phyloP scores from a whole-genome alignment of 768 basidiomycete genomes.

The Mycena vulgaris region DNA sequence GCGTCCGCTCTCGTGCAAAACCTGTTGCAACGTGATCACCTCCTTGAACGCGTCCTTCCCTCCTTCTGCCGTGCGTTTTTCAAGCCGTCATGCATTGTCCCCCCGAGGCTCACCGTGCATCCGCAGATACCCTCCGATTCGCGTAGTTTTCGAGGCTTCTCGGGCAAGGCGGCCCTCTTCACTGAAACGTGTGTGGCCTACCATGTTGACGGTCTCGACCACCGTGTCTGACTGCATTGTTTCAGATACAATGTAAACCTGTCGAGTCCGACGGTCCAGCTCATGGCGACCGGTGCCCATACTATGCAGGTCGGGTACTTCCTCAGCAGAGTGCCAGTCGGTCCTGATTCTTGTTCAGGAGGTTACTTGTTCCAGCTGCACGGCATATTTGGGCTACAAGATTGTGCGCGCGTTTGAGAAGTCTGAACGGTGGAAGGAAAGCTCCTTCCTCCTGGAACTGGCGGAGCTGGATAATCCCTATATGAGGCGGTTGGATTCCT shows the following conservation, averaged over 20 bases:
- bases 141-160: constrained; percentile 68
- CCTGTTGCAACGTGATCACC: constrained; percentile 63
- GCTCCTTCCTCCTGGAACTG: constrained; percentile 71
- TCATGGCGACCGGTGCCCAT: constrained; percentile 77
- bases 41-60: constrained; percentile 61
- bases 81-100: not conserved
- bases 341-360: constrained; percentile 49
- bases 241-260: constrained; percentile 64
- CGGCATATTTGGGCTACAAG: constrained; percentile 73
- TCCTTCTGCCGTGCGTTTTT: constrained; percentile 54
- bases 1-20: constrained; percentile 60
- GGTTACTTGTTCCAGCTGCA: constrained; percentile 60
- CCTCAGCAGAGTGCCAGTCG: not conserved
- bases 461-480: constrained; percentile 54
- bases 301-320: constrained; percentile 38
- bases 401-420: constrained; percentile 70
- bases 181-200: constrained; percentile 62
- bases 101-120: constrained; percentile 10
- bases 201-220: not conserved
- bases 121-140: constrained; percentile 60
- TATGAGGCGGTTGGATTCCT: constrained; percentile 7
- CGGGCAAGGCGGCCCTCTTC: constrained; percentile 73
- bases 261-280: constrained; percentile 63
- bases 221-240: constrained; percentile 19
- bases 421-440: constrained; percentile 77